phyloP scores from a whole-genome alignment of 306 rosid species.

The Vigna trinervia region DNA sequence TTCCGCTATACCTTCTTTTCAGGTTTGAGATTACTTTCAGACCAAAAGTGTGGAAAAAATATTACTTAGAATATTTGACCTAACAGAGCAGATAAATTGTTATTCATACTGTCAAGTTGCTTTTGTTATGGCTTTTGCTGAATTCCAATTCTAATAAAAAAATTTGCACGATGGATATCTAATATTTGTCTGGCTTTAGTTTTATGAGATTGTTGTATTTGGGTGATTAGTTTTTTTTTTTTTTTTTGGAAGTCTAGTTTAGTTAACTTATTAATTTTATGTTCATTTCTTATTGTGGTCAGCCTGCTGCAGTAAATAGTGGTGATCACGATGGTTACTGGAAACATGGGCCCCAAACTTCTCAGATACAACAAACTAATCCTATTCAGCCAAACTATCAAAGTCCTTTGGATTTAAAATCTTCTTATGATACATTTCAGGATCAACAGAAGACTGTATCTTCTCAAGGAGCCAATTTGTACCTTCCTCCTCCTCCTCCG shows the following conservation, averaged over 20 bases:
- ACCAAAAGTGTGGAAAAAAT: slow-evolving; percentile 31
- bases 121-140: slow-evolving; percentile 22
- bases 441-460: slow-evolving; percentile 71
- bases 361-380: slow-evolving; percentile 75
- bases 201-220: slow-evolving; percentile 35
- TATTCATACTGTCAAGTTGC: slow-evolving; percentile 25
- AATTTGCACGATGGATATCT: slow-evolving; percentile 5
- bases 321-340: slow-evolving; percentile 92
- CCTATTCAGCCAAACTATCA: slow-evolving; percentile 78
- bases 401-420: slow-evolving; percentile 81
- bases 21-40: slow-evolving; percentile 73
- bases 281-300: slow-evolving; percentile 58
- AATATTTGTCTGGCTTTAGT: slow-evolving; percentile 36
- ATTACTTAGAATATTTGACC: slow-evolving; percentile 37
- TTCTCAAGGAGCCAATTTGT: slow-evolving; percentile 66
- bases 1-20: slow-evolving; percentile 69
- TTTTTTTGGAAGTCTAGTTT: slow-evolving; percentile 25
- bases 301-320: slow-evolving; percentile 81
- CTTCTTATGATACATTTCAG: slow-evolving; percentile 93
- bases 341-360: slow-evolving; percentile 77
- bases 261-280: slow-evolving; percentile 43
- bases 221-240: slow-evolving; percentile 37
- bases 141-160: not conserved
- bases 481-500: slow-evolving; percentile 51
- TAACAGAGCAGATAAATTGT: slow-evolving; percentile 20